phyloP scores from a whole-genome alignment of 306 rosid genomes.

The Cicer pinnatifidum region DNA sequence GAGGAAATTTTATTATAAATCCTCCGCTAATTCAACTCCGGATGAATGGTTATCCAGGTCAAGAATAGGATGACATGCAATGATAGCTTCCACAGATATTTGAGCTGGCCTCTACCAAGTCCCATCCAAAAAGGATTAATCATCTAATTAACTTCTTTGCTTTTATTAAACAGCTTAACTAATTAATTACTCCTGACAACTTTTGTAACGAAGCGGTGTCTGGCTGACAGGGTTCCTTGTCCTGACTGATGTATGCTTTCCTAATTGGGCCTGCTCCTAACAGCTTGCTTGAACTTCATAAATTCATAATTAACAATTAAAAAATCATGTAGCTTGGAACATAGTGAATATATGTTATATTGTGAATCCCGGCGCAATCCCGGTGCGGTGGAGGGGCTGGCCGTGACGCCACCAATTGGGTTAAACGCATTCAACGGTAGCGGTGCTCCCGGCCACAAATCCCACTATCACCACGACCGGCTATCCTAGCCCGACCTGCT shows the following conservation, averaged over 20 bases:
- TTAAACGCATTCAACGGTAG: no score
- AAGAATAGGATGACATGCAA: neutral
- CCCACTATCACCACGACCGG: no score
- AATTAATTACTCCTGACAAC: neutral
- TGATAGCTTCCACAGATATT: neutral
- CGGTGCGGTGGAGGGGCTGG: no score
- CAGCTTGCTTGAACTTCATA: conserved; percentile 22
- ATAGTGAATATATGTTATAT: neutral
- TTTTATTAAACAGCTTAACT: neutral
- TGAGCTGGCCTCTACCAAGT: neutral
- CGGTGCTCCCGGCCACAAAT: no score
- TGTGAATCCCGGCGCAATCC: no score
- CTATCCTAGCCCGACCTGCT: no score
- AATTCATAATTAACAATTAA: conserved; percentile 1
- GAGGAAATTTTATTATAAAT: neutral
- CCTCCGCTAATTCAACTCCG: neutral
- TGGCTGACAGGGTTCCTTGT: neutral
- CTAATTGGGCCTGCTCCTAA: conserved; percentile 14
- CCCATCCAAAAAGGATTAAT: neutral
- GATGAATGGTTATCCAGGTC: neutral
- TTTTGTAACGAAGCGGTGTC: neutral
- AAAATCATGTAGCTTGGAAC: conserved; percentile 15
- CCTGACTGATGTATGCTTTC: neutral
- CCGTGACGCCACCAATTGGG: no score
- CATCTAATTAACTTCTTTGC: neutral